Evolutionary conservation across 257 asterid species (phyloP).

Genomic region (Leonotis leonurus): DNA sequence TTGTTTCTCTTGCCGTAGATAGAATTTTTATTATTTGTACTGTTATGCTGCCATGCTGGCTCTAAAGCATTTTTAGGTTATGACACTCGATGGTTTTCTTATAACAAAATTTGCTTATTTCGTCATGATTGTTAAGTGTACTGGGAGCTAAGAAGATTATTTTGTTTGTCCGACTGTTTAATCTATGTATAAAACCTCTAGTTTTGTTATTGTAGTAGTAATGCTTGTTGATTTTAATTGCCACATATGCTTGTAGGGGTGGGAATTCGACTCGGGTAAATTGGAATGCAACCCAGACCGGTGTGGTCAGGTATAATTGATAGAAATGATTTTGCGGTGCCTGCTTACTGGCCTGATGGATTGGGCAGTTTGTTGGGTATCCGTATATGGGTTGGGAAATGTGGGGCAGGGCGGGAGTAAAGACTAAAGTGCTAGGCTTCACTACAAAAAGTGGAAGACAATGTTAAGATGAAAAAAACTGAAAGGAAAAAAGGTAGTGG

Average conservation of each 20-base stretch:
- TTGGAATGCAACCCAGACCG: conserved; percentile 9
- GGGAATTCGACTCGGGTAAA: conserved; percentile 5
- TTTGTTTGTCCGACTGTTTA: too few relatives aligned
- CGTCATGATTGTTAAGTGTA: too few relatives aligned
- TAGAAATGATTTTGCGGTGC: background rate
- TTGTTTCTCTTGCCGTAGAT: conserved; percentile 6
- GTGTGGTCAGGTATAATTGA: conserved; percentile 9
- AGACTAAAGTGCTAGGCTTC: background rate
- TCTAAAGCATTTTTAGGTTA: too few relatives aligned
- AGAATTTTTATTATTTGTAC: background rate
- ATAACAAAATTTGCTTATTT: too few relatives aligned
- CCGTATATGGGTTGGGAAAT: background rate
- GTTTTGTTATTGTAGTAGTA: background rate
- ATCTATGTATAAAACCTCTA: too few relatives aligned
- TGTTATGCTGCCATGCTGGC: background rate
- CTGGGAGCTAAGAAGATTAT: too few relatives aligned
- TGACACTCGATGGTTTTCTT: too few relatives aligned
- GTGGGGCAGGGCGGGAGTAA: background rate
- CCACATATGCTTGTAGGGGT: conserved; percentile 6
- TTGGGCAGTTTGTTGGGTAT: background rate
- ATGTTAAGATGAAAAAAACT: background rate
- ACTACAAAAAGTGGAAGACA: background rate
- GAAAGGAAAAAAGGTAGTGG: background rate
- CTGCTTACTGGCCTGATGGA: background rate
- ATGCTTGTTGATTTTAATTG: background rate